Evolutionary conservation across 73 alveolate species (phyloP).

Genomic region (Paramecium caudatum): DNA sequence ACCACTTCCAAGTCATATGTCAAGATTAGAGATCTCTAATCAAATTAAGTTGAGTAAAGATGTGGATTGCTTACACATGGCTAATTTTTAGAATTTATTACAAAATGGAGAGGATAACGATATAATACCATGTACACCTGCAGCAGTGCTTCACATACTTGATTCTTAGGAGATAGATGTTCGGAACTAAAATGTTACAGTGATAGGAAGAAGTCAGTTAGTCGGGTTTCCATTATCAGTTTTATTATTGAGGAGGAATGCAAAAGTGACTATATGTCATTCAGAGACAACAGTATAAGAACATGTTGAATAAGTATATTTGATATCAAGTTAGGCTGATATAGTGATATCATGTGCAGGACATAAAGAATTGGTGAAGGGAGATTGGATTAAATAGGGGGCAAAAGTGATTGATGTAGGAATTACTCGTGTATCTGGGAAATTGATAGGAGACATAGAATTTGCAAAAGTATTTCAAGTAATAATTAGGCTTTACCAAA

Average conservation of each 20-base stretch:
- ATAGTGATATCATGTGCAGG: slow-evolving; percentile 86
- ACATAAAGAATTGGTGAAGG: slow-evolving; percentile 78
- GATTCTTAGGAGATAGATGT: slow-evolving; percentile 55
- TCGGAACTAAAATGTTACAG: slow-evolving; percentile 75
- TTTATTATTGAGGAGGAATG: slow-evolving; percentile 76
- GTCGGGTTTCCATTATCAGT: slow-evolving; percentile 87
- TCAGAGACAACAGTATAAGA: slow-evolving; percentile 72
- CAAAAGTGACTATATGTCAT: slow-evolving; percentile 80
- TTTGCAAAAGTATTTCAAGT: slow-evolving; percentile 12
- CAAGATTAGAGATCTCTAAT: slow-evolving; percentile 74
- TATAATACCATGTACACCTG: slow-evolving; percentile 76
- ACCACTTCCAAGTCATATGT: slow-evolving; percentile 86
- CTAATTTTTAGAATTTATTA: slow-evolving; percentile 36
- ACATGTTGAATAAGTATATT: slow-evolving; percentile 68
- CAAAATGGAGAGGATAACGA: slow-evolving; percentile 59
- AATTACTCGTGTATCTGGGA: slow-evolving; percentile 70
- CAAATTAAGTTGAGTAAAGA: slow-evolving; percentile 81
- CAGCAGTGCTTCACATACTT: slow-evolving; percentile 69
- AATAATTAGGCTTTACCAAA: slow-evolving; percentile 51
- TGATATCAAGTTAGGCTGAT: slow-evolving; percentile 74
- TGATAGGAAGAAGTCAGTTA: slow-evolving; percentile 77
- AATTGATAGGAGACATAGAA: slow-evolving; percentile 73
- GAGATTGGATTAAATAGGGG: slow-evolving; percentile 85
- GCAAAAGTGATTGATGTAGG: slow-evolving; percentile 88
- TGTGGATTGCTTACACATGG: slow-evolving; percentile 77